Percentiles rank a stretch among this genome's conserved stretches.
Evolutionary conservation across 2,329 filamentous ascomycete genomes (phyloP).

Genomic region (Tolypocladium inflatum): DNA sequence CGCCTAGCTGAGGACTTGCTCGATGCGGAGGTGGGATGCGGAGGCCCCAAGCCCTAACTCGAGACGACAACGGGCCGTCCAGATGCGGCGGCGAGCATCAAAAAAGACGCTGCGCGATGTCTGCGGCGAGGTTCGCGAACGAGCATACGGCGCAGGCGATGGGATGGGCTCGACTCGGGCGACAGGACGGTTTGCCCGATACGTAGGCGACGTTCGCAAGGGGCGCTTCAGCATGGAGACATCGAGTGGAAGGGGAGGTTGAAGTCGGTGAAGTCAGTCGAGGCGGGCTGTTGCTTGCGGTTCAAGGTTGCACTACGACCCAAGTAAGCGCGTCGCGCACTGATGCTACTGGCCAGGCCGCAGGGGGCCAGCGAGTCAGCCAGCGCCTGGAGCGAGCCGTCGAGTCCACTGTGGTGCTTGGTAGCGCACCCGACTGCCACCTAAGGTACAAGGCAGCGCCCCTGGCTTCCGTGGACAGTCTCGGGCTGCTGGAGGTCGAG

Average conservation of each 20-base stretch:
- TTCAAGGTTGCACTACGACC: constrained; percentile 7
- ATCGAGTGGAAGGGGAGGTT: neutral
- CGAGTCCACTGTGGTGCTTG: constrained; percentile 4
- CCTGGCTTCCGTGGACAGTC: neutral
- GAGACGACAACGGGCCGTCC: neutral
- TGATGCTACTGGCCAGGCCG: constrained; percentile 21
- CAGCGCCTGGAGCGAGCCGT: neutral
- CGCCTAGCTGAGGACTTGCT: neutral
- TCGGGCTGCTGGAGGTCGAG: too few species aligned
- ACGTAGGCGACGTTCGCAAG: neutral
- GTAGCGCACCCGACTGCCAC: neutral
- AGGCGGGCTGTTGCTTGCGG: neutral
- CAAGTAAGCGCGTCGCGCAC: constrained; percentile 24
- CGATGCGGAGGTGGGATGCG: neutral
- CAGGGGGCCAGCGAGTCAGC: constrained; percentile 19
- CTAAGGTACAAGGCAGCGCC: neutral
- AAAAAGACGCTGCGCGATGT: neutral
- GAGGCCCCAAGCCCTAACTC: neutral
- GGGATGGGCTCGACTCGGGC: neutral
- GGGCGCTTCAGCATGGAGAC: neutral
- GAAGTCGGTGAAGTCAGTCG: neutral
- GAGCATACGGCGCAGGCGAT: neutral
- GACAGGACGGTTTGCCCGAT: neutral
- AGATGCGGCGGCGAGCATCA: neutral
- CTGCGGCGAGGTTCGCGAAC: neutral